These are phyloP conservation scores for Xylaria sp. DNA, from an alignment of 2,329 filamentous ascomycete species.

Conservation along the genomic window DNA sequence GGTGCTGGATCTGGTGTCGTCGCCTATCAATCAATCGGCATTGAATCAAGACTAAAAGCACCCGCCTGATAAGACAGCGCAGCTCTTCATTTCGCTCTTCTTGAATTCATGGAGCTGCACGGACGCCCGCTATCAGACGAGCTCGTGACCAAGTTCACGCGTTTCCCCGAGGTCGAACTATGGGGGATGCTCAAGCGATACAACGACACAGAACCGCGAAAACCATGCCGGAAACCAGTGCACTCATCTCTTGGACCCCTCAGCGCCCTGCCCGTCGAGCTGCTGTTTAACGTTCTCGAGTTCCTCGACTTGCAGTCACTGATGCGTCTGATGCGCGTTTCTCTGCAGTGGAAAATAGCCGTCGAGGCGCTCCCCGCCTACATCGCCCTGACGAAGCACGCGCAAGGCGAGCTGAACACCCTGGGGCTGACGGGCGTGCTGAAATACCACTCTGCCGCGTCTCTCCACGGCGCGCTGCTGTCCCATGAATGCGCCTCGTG, in stretches of 20 bases:
- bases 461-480: slow-evolving; percentile 33
- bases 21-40: neutral
- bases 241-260: slow-evolving; percentile 37
- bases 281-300: slow-evolving; percentile 34
- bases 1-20: neutral
- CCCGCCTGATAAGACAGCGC: neutral
- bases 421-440: neutral
- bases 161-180: neutral
- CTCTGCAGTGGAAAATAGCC: slow-evolving; percentile 33
- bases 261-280: slow-evolving; percentile 36
- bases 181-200: slow-evolving; percentile 1
- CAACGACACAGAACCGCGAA: neutral
- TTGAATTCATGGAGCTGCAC: neutral
- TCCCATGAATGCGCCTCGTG: slow-evolving; percentile 39
- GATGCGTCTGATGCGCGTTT: slow-evolving; percentile 37
- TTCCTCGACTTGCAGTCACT: slow-evolving; percentile 29
- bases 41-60: neutral
- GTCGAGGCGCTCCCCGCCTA: slow-evolving; percentile 43
- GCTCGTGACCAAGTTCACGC: neutral
- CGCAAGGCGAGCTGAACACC: slow-evolving; percentile 37
- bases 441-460: slow-evolving; percentile 6
- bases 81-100: neutral
- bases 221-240: slow-evolving; percentile 1
- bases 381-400: slow-evolving; percentile 51
- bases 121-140: neutral